A percentile compares a stretch with the other conserved stretches of the same genome.
Conservation (phyloP, 306 rosid genomes). For the Cucumis sativus region Cucumber_9930_V3 NC_026657.2:14273501-14274000, state of each 20-base stretch:
- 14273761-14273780: constrained; percentile 68
- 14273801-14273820: constrained; percentile 69
- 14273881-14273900: constrained; percentile 48
- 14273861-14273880: constrained; percentile 64
- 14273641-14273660: constrained; percentile 18
- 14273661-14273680: constrained; percentile 18
- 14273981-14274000: constrained; percentile 24
- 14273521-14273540: constrained; percentile 73
- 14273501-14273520: constrained; percentile 68
- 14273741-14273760: constrained; percentile 71
- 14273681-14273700: constrained; percentile 22
- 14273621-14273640: constrained; percentile 62
- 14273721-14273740: constrained; percentile 45
- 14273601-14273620: constrained; percentile 76
- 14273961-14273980: constrained; percentile 23
- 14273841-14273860: constrained; percentile 64
- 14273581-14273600: constrained; percentile 57
- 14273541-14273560: constrained; percentile 32
- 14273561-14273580: constrained; percentile 60
- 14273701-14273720: constrained; percentile 23
- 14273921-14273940: constrained; percentile 18
- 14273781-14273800: constrained; percentile 96
- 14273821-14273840: constrained; percentile 65
- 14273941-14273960: constrained; percentile 23
- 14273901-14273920: constrained; percentile 35